Evolutionary conservation across 441 rosid species (phyloP).

Genomic region (Sinapis alba): DNA sequence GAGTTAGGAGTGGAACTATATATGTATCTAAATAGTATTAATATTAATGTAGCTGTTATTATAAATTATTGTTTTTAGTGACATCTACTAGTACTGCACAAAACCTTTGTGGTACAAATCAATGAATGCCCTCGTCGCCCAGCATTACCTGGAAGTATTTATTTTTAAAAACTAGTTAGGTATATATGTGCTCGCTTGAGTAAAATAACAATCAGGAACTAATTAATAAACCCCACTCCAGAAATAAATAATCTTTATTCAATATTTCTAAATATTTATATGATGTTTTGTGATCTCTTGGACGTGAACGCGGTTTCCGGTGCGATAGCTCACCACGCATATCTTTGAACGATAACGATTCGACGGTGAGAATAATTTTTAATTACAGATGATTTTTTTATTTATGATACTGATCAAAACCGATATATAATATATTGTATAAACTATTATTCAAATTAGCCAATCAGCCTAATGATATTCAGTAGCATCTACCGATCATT

Average conservation of each 20-base stretch:
- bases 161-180: slow-evolving; percentile 12
- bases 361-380: slow-evolving; percentile 11
- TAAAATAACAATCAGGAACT: slow-evolving; percentile 6
- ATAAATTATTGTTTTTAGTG: slow-evolving; percentile 21
- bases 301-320: slow-evolving; percentile 38
- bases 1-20: slow-evolving; percentile 3
- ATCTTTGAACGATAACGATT: slow-evolving; percentile 21
- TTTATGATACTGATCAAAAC: slow-evolving; percentile 4
- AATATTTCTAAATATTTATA: background rate
- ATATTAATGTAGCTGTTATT: slow-evolving; percentile 10
- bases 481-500: background rate
- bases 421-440: background rate
- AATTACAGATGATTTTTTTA: slow-evolving; percentile 18
- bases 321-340: slow-evolving; percentile 36
- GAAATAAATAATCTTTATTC: background rate
- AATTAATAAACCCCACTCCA: slow-evolving; percentile 24
- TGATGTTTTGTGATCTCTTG: slow-evolving; percentile 13
- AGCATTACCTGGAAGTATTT: slow-evolving; percentile 8
- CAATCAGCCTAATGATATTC: slow-evolving; percentile 20
- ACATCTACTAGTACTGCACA: slow-evolving; percentile 31
- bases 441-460: background rate
- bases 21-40: background rate
- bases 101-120: slow-evolving; percentile 24
- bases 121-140: slow-evolving; percentile 21
- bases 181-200: slow-evolving; percentile 11